Evolutionary conservation across 2,329 filamentous ascomycete species (phyloP), one percentile per base, ranked within the genome.

Genomic region (Claviceps lovelessii): DNA sequence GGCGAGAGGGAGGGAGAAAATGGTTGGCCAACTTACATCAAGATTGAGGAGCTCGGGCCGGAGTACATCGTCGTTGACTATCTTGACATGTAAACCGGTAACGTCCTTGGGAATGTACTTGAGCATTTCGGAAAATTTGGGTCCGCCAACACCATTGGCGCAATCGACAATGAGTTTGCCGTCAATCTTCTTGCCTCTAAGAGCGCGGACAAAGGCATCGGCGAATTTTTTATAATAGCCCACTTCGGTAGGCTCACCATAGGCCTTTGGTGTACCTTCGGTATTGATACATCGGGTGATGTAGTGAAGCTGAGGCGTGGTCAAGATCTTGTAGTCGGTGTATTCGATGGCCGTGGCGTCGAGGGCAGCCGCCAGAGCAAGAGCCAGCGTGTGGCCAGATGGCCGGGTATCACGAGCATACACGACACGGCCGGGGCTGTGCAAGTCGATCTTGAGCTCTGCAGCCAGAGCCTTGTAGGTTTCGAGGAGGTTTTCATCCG

Each of bases 281-380:
- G 91, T 97, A 73, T 98, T 98, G 72, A 90, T 81, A 70, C 90
- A 95, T 60, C 93, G 88, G 37, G 91, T 91, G 60, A 97, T 78
- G 72, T 98, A 98, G 75, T 98, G 93, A 56, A 98, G 79, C 73
- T 97, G 93, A n/a, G 93, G 93, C 4, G 93, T 98, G 13, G 93
- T 97, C 64, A 96, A 77, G 67, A 90, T 84, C 71, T 91, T 93
- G 74, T 84, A 91, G 75, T 97, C 91, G 65, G 82, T 82, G 66
- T 81, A 85, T 57, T 88, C 81, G 54, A 85, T 82, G 55, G 80
- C 79, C 49, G 86, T 85, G 52, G 88, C 88, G 57, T 85, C 83
- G 59, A 97, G 76, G 19, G 88, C 88, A 65, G 88, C 86, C 56
- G 84, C 79, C 51, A 97, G 80, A 57, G 90, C 87, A 44, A 80